phyloP scores from a whole-genome alignment of 2,329 filamentous ascomycete genomes.

The Aspergillus floridensis region DNA sequence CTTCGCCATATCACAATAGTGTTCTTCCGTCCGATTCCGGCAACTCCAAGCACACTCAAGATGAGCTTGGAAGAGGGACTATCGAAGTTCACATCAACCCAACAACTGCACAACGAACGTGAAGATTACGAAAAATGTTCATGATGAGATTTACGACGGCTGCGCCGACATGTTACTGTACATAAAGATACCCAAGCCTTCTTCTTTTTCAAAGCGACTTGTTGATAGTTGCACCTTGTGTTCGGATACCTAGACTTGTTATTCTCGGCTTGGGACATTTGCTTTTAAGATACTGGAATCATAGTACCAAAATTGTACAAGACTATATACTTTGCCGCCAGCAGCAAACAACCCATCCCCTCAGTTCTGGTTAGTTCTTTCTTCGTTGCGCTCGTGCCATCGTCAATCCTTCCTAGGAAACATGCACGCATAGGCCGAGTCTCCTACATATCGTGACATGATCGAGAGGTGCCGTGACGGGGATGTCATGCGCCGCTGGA shows the following conservation, averaged over 20 bases:
- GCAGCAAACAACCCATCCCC: not conserved
- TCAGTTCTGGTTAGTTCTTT: too few species aligned
- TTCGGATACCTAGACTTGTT: not conserved
- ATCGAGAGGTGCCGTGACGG: too few species aligned
- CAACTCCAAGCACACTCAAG: not conserved
- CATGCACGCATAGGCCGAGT: too few species aligned
- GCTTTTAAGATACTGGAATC: not conserved
- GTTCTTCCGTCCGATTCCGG: not conserved
- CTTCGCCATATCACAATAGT: not conserved
- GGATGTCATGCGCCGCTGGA: too few species aligned
- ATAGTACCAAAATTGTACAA: not conserved
- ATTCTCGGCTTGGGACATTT: not conserved
- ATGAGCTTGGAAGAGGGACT: not conserved
- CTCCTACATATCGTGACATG: too few species aligned
- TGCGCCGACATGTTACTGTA: not conserved
- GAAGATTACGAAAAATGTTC: not conserved
- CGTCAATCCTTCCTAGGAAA: too few species aligned
- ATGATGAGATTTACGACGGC: constrained; percentile 4
- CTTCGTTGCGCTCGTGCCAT: too few species aligned
- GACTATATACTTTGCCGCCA: not conserved
- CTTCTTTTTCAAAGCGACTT: not conserved
- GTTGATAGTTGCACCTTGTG: not conserved
- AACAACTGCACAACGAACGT: not conserved
- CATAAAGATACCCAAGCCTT: constrained; percentile 1
- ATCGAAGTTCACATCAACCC: not conserved